Conservation (phyloP, 768 basidiomycete genomes). For the Suillus hirtellus region DNA sequence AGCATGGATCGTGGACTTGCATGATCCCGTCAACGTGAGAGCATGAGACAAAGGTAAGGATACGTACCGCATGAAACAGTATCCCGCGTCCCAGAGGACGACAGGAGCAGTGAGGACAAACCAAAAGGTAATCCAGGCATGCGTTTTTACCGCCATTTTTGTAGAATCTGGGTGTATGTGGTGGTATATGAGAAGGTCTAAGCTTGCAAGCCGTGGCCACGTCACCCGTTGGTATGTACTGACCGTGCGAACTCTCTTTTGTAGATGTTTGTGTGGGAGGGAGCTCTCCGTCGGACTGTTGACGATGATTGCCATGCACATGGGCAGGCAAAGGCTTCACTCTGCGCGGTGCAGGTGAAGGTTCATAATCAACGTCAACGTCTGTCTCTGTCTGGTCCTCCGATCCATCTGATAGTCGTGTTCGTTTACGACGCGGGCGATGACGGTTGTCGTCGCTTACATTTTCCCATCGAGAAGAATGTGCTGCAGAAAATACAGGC, state of each 20-base stretch:
- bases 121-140: constrained; percentile 66
- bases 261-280: background rate
- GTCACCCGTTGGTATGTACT: constrained; percentile 5
- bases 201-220: background rate
- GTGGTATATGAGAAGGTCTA: constrained; percentile 8
- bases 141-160: constrained; percentile 50
- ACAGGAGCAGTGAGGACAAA: constrained; percentile 54
- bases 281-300: background rate
- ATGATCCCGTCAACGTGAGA: background rate
- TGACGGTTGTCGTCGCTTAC: constrained; percentile 11
- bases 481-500: constrained; percentile 35
- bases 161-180: constrained; percentile 12
- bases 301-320: constrained; percentile 3
- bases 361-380: background rate
- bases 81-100: constrained; percentile 79
- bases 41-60: constrained; percentile 17
- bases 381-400: constrained; percentile 1
- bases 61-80: constrained; percentile 75
- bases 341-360: background rate
- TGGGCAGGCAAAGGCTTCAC: constrained; percentile 6
- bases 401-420: constrained; percentile 7
- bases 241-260: constrained; percentile 10
- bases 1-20: constrained; percentile 82
- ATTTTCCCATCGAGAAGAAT: constrained; percentile 27
- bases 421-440: constrained; percentile 2